These are phyloP conservation scores for Halteria grandinella DNA, from an alignment of 73 alveolate genomes.

Conservation along the genomic window DNA sequence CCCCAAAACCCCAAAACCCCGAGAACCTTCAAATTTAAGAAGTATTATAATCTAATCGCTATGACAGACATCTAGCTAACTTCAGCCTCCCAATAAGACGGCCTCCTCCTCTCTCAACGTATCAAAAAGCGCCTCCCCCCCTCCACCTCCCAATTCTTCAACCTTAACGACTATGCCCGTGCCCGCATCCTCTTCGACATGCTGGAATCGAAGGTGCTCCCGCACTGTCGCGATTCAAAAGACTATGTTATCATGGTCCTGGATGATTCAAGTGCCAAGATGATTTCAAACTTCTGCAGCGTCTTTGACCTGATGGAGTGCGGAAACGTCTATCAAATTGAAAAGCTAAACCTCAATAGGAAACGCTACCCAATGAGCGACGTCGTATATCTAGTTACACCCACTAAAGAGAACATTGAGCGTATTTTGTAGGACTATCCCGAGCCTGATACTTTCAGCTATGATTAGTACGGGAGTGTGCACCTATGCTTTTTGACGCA, in stretches of 20 bases:
- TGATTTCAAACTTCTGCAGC: constrained; percentile 42
- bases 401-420: constrained; percentile 19
- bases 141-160: constrained; percentile 22
- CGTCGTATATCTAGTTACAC: constrained; percentile 60
- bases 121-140: no score
- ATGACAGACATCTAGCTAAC: no score
- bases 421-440: constrained; percentile 45
- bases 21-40: no score
- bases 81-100: no score
- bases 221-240: constrained; percentile 11
- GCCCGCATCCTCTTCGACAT: constrained; percentile 8
- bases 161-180: constrained; percentile 23
- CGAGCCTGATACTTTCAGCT: constrained; percentile 11
- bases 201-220: not conserved
- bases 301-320: constrained; percentile 55
- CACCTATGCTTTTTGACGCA: constrained; percentile 68
- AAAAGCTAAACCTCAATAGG: constrained; percentile 39
- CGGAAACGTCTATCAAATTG: constrained; percentile 46
- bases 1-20: no score
- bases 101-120: no score
- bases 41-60: no score
- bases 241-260: constrained; percentile 51
- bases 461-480: constrained; percentile 62
- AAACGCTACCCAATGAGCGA: constrained; percentile 62
- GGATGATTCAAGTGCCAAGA: constrained; percentile 44